phyloP scores from a whole-genome alignment of 768 basidiomycete species.

The Dioszegia crocea region DNA sequence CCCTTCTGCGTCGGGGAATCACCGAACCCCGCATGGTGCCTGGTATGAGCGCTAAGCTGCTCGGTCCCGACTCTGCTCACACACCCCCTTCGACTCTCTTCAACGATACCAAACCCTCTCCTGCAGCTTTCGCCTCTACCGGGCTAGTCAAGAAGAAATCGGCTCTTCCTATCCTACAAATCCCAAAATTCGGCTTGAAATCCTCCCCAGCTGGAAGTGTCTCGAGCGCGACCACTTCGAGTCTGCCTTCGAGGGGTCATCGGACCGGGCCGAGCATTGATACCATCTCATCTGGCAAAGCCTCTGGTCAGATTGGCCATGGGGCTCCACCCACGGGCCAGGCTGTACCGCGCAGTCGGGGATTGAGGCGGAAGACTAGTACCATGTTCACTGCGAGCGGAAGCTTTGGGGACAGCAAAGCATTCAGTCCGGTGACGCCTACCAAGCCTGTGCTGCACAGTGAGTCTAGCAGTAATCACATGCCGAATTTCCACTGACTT shows the following conservation, averaged over 20 bases:
- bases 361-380: constrained; percentile 38
- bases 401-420: constrained; percentile 22
- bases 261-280: background rate
- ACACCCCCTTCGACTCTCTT: constrained; percentile 35
- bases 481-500: constrained; percentile 4
- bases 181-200: constrained; percentile 22
- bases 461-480: constrained; percentile 5
- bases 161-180: constrained; percentile 18
- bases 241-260: background rate
- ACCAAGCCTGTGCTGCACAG: constrained; percentile 27
- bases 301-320: background rate
- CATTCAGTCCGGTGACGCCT: constrained; percentile 29
- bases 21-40: constrained; percentile 25
- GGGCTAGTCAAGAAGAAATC: constrained; percentile 51
- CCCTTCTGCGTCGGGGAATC: constrained; percentile 34
- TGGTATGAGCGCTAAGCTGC: background rate
- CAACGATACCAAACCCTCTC: constrained; percentile 39
- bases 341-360: constrained; percentile 23
- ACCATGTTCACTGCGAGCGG: constrained; percentile 33
- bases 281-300: constrained; percentile 5
- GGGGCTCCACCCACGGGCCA: constrained; percentile 6
- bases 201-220: background rate
- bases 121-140: constrained; percentile 51
- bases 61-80: constrained; percentile 10
- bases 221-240: background rate